Evolutionary conservation across 352 stramenopile species (phyloP).

Genomic region (Pythium dissimile): DNA sequence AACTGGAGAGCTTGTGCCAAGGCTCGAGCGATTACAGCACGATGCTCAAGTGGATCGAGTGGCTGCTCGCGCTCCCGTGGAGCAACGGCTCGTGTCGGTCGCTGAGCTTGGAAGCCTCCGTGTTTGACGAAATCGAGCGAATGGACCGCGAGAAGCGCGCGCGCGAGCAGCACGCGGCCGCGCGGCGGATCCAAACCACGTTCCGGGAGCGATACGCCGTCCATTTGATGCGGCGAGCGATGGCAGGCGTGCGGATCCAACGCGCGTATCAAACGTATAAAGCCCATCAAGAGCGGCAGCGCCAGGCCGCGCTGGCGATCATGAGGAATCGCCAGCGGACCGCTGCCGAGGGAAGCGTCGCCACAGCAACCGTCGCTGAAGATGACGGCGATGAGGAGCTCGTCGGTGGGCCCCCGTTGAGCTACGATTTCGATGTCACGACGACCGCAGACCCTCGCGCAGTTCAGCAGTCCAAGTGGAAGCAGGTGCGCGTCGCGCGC

Average conservation of each 20-base stretch:
- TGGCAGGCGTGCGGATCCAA: constrained; percentile 36
- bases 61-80: constrained; percentile 56
- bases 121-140: constrained; percentile 41
- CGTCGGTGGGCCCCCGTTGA: background rate
- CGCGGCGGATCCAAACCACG: constrained; percentile 34
- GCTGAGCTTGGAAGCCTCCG: constrained; percentile 17
- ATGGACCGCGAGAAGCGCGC: constrained; percentile 24
- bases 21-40: constrained; percentile 29
- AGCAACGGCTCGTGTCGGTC: constrained; percentile 21
- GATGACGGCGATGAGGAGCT: background rate
- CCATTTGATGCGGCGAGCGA: constrained; percentile 26
- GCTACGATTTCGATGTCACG: background rate
- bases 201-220: constrained; percentile 35
- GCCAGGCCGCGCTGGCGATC: background rate
- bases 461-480: background rate
- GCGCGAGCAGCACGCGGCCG: constrained; percentile 19
- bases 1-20: constrained; percentile 31
- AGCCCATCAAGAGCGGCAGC: background rate
- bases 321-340: background rate
- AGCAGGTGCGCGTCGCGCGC: background rate
- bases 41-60: constrained; percentile 52
- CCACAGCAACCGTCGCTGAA: background rate
- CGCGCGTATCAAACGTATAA: constrained; percentile 8
- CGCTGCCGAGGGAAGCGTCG: background rate
- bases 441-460: background rate